phyloP scores from a whole-genome alignment of 1,139 yeast genomes.

The Scheffersomyces cryptocercus region DNA sequence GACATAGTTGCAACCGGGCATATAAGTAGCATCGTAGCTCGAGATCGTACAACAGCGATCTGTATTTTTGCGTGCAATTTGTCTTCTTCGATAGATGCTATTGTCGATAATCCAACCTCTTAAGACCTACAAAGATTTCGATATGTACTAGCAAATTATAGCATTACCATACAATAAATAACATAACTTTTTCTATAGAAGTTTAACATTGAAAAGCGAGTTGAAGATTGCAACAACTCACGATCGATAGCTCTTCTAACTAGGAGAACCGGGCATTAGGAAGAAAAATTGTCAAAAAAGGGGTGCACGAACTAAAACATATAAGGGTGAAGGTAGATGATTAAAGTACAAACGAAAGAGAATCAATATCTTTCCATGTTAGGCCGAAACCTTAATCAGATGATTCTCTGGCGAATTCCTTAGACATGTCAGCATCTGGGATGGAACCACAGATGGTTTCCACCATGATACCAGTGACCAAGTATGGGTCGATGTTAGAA shows the following conservation, averaged over 20 bases:
- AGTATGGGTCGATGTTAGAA: constrained; percentile 97
- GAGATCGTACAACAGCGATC: too few relatives aligned
- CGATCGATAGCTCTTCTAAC: too few relatives aligned
- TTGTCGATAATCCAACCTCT: too few relatives aligned
- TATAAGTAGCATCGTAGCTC: too few relatives aligned
- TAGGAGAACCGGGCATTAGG: too few relatives aligned
- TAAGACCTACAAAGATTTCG: too few relatives aligned
- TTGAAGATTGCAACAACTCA: too few relatives aligned
- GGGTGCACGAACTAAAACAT: constrained; percentile 1
- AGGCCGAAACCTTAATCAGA: constrained; percentile 22
- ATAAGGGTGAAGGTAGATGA: neutral
- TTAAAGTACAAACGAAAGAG: neutral
- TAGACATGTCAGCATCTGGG: constrained; percentile 93
- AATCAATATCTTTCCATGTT: neutral
- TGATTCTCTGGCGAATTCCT: constrained; percentile 78
- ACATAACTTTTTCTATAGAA: neutral
- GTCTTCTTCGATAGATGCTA: too few relatives aligned
- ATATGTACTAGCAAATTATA: neutral
- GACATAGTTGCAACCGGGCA: too few relatives aligned
- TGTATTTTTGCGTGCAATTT: too few relatives aligned
- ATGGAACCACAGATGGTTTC: constrained; percentile 96
- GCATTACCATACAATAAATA: constrained; percentile 1
- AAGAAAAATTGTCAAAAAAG: neutral
- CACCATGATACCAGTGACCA: constrained; percentile 96
- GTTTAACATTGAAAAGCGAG: too few relatives aligned